Evolutionary conservation across 805 yeast species (phyloP), one percentile per base, ranked within the genome.

Genomic region (Metschnikowia anglica): DNA sequence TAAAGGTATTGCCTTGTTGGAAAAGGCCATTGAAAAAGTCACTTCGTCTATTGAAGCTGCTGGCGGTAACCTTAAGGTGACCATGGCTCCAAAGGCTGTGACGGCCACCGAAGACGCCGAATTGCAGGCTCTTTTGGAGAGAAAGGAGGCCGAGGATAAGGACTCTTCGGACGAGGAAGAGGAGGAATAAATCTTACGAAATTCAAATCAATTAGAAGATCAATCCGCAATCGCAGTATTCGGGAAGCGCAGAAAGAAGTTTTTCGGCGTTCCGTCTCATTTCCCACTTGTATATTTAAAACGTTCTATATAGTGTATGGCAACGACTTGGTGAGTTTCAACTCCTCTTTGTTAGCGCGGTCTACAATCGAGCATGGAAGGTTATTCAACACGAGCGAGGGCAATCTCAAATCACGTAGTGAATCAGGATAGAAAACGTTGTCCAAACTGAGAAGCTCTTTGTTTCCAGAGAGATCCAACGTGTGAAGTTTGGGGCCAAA

Each of bases 51-150:
- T 93, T 58, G 77, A 76, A 47, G 72, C 76, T 16, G 76, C 79
- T 42, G 96, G 88, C 41, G 99, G 99, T 61, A 78, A 80, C 45
- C 85, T 96, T 65, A 88, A 86, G 54, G 85, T 91, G 52, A 89
- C 95, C 41, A 91, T 91, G 97, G 91, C 95, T 58, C 98, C 99
- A 62, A 91, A 90, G 80, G 97, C 98, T 32, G 98, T 93, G 54
- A 89, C 97, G 44, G 98, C 96, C 48, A 87, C 93, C 47, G 99
- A 93, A 66, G 99, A 93, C 66, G 98, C 97, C 47, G 97, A 90
- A 71, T 80, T 93, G 61, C 96, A 89, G 69, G 96, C 96, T 48
- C 79, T 93, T 53, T 82, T 93, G 80, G 97, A 91, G 71, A 80
- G 87, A 63, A 87, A 88, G 63, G 97, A 88, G 73, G 76, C 84